Percentiles rank a stretch among this genome's conserved stretches.
These are phyloP conservation scores for Boletus barrowsii DNA, from an alignment of 768 basidiomycete genomes.

Conservation along the genomic window DNA sequence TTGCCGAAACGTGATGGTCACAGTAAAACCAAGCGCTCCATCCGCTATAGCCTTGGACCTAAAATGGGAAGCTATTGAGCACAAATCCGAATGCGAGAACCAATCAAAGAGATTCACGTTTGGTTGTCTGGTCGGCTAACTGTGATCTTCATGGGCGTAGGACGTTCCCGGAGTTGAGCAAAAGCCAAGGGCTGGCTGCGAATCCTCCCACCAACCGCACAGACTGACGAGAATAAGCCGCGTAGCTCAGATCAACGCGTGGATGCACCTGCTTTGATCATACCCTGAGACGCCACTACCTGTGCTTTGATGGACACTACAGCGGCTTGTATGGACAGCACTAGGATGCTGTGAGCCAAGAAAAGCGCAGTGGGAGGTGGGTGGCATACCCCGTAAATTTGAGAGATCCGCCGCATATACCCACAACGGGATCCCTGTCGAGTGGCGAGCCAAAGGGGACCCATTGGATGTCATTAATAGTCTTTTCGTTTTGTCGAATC, in stretches of 20 bases:
- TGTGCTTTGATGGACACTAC: conserved; percentile 66
- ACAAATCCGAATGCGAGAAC: not conserved
- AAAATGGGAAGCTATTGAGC: conserved; percentile 6
- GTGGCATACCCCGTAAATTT: conserved; percentile 63
- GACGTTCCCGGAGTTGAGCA: conserved; percentile 66
- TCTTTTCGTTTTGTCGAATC: conserved; percentile 80
- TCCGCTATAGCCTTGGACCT: conserved; percentile 86
- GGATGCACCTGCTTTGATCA: conserved; percentile 51
- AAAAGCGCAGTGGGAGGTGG: conserved; percentile 8
- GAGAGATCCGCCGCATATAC: conserved; percentile 69
- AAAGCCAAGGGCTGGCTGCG: conserved; percentile 79
- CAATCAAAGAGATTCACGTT: conserved; percentile 47
- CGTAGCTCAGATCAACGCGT: not conserved
- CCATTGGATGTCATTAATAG: conserved; percentile 71
- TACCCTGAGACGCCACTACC: conserved; percentile 63
- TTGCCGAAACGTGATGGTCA: conserved; percentile 79
- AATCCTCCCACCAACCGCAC: conserved; percentile 83
- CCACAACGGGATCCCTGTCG: conserved; percentile 65
- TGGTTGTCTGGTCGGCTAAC: conserved; percentile 78
- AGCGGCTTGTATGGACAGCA: conserved; percentile 67
- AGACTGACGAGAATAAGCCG: conserved; percentile 43
- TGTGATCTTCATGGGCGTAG: conserved; percentile 51
- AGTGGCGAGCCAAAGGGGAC: conserved; percentile 75
- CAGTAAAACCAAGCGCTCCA: conserved; percentile 84
- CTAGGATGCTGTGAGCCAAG: conserved; percentile 20